Evolutionary conservation across 2,329 filamentous ascomycete genomes (phyloP), one percentile per base, ranked within the genome.

Genomic region (Aspergillus ochraceus): DNA sequence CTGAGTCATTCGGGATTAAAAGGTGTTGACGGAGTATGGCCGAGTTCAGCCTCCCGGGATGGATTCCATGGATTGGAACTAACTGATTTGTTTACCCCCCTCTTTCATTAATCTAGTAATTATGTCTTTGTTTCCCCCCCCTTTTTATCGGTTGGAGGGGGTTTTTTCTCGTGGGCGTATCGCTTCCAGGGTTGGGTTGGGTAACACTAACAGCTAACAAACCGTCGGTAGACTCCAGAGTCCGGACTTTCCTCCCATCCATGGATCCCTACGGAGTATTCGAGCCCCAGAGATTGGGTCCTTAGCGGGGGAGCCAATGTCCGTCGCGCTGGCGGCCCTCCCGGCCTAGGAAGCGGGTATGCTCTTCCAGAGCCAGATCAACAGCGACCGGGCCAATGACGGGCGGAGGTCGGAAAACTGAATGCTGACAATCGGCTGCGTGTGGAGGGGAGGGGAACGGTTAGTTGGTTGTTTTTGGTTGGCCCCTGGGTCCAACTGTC

Each of bases 341-440:
- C 51, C 54, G 20, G 49, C 30, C 32, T 42, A 54, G n/a, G 22
- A 24, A 22, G 45, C 45, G 45, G 45, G n/a, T 47, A 47, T 30
- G 47, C 24, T 39, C 29, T 17, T 22, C 26, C 30, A 50, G 29
- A 47, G 29, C 22, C 29, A n/a, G 22, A 45, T 26, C 17, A 49
- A 36, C 42, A 12, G 10, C 26, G 19, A 22, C 20, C 26, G 6
- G 24, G 22, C 57, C 53, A 56, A 56, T 60, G 19, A 54, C n/a
- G 20, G 29, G 24, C 12, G 32, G 20, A 20, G 20, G 24, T 49
- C 26, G 22, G 14, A 19, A 62, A 60, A 57, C 58, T 62, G 58
- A 60, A 62, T 62, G 58, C 60, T 62, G 60, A 62, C 60, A 56
- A 53, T 60, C 58, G 49, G 52, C 55, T 52, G 17, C 30, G 24